These are phyloP conservation scores for Cucurbita argyrosperma DNA, from an alignment of 306 rosid genomes.

Conservation along the genomic window DNA sequence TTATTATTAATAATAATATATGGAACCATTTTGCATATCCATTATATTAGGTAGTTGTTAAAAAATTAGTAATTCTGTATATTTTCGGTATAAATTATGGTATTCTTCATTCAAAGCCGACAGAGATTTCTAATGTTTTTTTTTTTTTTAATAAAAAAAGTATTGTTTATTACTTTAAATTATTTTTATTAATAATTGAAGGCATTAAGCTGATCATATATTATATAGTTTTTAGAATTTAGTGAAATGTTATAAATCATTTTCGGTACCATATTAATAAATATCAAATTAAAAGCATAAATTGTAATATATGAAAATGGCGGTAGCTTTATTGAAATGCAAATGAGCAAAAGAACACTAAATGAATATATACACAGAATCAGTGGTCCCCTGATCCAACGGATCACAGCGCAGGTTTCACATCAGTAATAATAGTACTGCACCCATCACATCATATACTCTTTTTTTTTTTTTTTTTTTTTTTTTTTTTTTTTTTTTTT, in stretches of 20 bases:
- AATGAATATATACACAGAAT: neutral
- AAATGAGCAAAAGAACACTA: neutral
- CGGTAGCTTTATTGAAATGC: neutral
- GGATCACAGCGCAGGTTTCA: conserved; percentile 7
- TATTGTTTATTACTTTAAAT: too few relatives aligned
- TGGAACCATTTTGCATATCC: neutral
- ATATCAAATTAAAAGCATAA: too few relatives aligned
- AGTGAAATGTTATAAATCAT: too few relatives aligned
- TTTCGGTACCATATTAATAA: too few relatives aligned
- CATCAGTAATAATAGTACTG: conserved; percentile 5
- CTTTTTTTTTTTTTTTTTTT: neutral
- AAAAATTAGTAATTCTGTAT: neutral
- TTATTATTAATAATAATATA: too few relatives aligned
- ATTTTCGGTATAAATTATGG: neutral
- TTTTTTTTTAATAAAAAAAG: too few relatives aligned
- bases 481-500: neutral
- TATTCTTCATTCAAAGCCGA: neutral
- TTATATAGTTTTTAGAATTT: too few relatives aligned
- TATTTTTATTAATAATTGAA: too few relatives aligned
- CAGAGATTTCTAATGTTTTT: neutral
- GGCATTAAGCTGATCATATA: too few relatives aligned
- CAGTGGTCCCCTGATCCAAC: conserved; percentile 11
- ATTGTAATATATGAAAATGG: neutral
- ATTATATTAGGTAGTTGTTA: neutral
- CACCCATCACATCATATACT: neutral